phyloP scores from a whole-genome alignment of 495 filamentous ascomycete species.

The Clavariopsis aquatica region DNA sequence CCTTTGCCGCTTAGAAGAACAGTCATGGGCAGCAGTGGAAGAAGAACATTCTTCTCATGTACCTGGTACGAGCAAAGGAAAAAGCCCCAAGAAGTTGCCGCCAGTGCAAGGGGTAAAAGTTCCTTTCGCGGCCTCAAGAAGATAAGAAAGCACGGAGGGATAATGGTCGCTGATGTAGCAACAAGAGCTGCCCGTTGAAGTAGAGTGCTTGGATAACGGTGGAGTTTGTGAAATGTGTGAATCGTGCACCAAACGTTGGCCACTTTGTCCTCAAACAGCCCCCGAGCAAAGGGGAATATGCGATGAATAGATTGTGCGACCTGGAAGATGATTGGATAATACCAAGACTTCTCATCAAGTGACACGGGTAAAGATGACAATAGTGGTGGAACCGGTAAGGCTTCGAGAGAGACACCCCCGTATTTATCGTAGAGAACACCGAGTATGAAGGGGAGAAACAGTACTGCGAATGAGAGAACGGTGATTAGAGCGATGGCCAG shows the following conservation, averaged over 20 bases:
- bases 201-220: slow-evolving; percentile 56
- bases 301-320: slow-evolving; percentile 78
- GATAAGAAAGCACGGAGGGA: slow-evolving; percentile 73
- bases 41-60: slow-evolving; percentile 92
- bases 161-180: slow-evolving; percentile 73
- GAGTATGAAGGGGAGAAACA: slow-evolving; percentile 71
- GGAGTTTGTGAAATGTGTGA: slow-evolving; percentile 84
- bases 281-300: slow-evolving; percentile 91
- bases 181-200: slow-evolving; percentile 77
- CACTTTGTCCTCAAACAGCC: slow-evolving; percentile 97
- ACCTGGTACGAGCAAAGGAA: slow-evolving; percentile 97
- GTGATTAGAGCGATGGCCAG: slow-evolving; percentile 74
- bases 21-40: slow-evolving; percentile 90
- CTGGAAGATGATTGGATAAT: slow-evolving; percentile 74
- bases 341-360: slow-evolving; percentile 62
- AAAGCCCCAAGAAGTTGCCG: slow-evolving; percentile 89
- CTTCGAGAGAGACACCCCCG: slow-evolving; percentile 53
- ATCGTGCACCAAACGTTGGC: slow-evolving; percentile 96
- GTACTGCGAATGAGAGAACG: slow-evolving; percentile 66
- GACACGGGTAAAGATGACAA: slow-evolving; percentile 59
- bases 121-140: slow-evolving; percentile 76
- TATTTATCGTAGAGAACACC: slow-evolving; percentile 63
- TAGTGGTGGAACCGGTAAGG: slow-evolving; percentile 52
- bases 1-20: slow-evolving; percentile 74
- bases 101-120: slow-evolving; percentile 74